Percentiles rank a stretch among this genome's conserved stretches.
phyloP scores from a whole-genome alignment of 306 rosid genomes.

The Glycine tomentella region DNA sequence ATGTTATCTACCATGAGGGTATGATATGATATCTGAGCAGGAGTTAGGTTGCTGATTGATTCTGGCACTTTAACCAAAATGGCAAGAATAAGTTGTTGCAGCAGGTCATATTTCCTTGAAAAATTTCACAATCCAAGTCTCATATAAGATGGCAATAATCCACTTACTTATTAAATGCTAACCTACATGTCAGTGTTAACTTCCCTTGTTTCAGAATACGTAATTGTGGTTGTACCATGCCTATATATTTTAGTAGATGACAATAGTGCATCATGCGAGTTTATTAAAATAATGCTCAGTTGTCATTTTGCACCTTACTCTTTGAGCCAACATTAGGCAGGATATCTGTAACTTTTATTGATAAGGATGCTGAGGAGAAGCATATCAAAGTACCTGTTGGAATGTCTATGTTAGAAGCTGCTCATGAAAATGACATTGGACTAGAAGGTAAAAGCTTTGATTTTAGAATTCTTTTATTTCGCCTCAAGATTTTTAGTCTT shows the following conservation, averaged over 20 bases:
- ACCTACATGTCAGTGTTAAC: neutral
- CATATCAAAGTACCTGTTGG: conserved; percentile 83
- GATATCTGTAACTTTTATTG: too few species aligned
- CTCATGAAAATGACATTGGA: conserved; percentile 92
- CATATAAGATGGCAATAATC: neutral
- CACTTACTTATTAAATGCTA: conserved; percentile 8
- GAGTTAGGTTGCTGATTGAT: neutral
- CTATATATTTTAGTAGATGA: conserved; percentile 5
- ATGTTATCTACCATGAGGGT: neutral
- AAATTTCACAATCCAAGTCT: conserved; percentile 8
- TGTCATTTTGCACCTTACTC: neutral
- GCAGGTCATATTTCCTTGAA: conserved; percentile 19
- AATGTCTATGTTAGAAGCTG: conserved; percentile 97
- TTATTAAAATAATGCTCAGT: too few species aligned
- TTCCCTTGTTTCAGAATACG: conserved; percentile 3
- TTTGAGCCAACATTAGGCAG: too few species aligned
- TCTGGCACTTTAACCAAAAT: conserved; percentile 20
- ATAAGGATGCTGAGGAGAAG: conserved; percentile 78
- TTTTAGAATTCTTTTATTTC: conserved; percentile 9
- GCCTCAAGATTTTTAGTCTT: conserved; percentile 17
- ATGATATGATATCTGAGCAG: neutral
- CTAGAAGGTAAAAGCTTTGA: conserved; percentile 79
- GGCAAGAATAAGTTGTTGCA: conserved; percentile 28
- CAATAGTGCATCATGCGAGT: conserved; percentile 2
- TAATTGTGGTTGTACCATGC: neutral